phyloP scores from a whole-genome alignment of 768 basidiomycete species.

The Naganishia vaughanmartiniae region DNA sequence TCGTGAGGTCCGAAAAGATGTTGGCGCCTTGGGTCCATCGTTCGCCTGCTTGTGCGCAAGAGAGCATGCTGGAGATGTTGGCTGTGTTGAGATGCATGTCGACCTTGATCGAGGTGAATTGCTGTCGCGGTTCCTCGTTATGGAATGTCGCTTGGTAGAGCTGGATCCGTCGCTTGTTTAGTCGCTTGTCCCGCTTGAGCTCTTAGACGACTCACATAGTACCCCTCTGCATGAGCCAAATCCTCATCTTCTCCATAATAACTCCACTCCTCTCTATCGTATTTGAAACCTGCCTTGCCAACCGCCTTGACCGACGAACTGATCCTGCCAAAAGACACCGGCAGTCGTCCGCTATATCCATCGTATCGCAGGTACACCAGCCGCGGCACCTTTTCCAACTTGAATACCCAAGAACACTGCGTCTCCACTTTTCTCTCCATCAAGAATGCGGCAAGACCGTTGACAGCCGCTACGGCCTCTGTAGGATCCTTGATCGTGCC shows the following conservation, averaged over 20 bases:
- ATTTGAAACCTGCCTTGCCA: background rate
- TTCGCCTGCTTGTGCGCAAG: background rate
- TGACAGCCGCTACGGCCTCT: background rate
- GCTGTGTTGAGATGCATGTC: slow-evolving; percentile 1
- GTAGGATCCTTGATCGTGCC: background rate
- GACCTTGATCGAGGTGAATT: slow-evolving; percentile 4
- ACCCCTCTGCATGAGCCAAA: slow-evolving; percentile 9
- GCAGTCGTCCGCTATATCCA: background rate
- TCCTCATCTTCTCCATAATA: slow-evolving; percentile 21
- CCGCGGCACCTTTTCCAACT: background rate
- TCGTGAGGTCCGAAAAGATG: slow-evolving; percentile 15
- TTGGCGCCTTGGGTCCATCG: background rate
- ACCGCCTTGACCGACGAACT: background rate
- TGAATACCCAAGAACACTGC: background rate
- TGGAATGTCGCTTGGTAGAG: background rate
- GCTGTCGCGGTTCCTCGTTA: background rate
- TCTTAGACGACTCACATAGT: slow-evolving; percentile 6
- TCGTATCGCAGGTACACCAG: background rate
- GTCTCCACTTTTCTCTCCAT: background rate
- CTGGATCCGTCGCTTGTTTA: background rate
- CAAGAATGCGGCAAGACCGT: background rate
- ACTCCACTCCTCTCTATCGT: slow-evolving; percentile 10
- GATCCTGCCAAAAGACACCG: slow-evolving; percentile 1
- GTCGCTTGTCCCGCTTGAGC: no score
- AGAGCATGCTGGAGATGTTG: background rate